Base-by-base conservation (phyloP, 202 grass and related monocot species). In the Elaeis oleifera region DNA sequence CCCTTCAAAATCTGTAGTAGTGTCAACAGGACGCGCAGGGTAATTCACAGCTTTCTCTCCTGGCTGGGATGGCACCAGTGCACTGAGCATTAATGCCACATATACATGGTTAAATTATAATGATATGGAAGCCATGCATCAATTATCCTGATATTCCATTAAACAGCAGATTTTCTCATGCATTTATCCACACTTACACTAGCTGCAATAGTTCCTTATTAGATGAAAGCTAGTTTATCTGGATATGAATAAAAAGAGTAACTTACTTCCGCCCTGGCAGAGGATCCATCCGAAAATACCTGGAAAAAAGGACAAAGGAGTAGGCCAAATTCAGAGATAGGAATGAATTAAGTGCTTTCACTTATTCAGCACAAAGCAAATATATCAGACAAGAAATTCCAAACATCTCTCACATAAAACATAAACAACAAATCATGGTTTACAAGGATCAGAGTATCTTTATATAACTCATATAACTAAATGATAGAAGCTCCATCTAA, bases 211-310 rank as follows among this genome's bases (percentile, higher is more conserved):
- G 5, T 31, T 31, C 28, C 28, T 31, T 6, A 31, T 31, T 31
- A 31, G 5, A 31, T 31, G 28, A 31, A 31, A 31, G 28, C 28
- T 31, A 31, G 36, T 44, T 44, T 51, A 22, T 26, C 0, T 49
- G 14, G 13, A 19, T 52, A 49, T 31, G 22, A 63, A 23, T 16
- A 1, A 22, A 54, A 23, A 54, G 50, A 27, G 49, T 17, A 72
- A 92, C 94, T 89, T 99, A 99, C 88, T 99, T 99, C 69, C 88
- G 66, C 71, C 94, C 94, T 59, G 94, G 88, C 50, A 92, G 79
- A 60, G 88, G 94, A 54, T 99, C 94, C 85, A 92, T 89, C 62
- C 94, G 77, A 39, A 99, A 99, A 65, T 92, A 99, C 82, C 94
- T 99, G 52, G 21, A 66, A 51, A 5, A 71, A 51, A 25, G 28